Evolutionary conservation across 2,329 filamentous ascomycete genomes (phyloP).

Genomic region (Pseudogymnoascus sp.): DNA sequence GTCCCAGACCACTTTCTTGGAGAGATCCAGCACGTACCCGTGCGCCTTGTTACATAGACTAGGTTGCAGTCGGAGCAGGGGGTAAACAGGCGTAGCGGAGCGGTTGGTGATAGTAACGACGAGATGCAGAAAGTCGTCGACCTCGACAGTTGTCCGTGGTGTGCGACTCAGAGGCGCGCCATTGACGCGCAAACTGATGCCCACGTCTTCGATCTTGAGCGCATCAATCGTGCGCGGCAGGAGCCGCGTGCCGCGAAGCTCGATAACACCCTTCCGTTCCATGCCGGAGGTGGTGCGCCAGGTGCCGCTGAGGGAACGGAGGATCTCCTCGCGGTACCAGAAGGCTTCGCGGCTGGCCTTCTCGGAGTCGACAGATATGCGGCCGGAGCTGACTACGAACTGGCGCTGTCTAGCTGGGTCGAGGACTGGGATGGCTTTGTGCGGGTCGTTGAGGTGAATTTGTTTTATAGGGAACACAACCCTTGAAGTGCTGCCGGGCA

Average conservation of each 20-base stretch:
- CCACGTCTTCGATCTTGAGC: slow-evolving; percentile 73
- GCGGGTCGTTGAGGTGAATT: slow-evolving; percentile 68
- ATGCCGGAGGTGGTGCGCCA: slow-evolving; percentile 57
- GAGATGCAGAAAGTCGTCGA: slow-evolving; percentile 63
- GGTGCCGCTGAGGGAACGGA: slow-evolving; percentile 61
- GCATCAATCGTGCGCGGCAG: slow-evolving; percentile 75
- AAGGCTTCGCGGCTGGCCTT: slow-evolving; percentile 74
- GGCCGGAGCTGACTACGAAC: slow-evolving; percentile 78
- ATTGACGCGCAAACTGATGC: slow-evolving; percentile 53
- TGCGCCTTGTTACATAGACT: slow-evolving; percentile 59
- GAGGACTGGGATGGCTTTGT: slow-evolving; percentile 70
- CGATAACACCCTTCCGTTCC: slow-evolving; percentile 58
- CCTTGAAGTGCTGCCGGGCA: slow-evolving; percentile 65
- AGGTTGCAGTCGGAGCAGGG: slow-evolving; percentile 70
- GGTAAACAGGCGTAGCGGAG: slow-evolving; percentile 58
- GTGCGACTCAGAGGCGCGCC: slow-evolving; percentile 14
- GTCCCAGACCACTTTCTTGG: slow-evolving; percentile 77
- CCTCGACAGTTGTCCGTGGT: slow-evolving; percentile 28
- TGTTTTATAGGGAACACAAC: slow-evolving; percentile 70
- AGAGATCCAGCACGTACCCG: slow-evolving; percentile 70
- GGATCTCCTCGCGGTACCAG: slow-evolving; percentile 80
- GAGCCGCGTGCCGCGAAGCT: slow-evolving; percentile 69
- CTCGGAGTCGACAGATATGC: slow-evolving; percentile 73
- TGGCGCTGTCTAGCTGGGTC: slow-evolving; percentile 82
- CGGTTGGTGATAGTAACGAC: slow-evolving; percentile 69